A percentile compares a stretch with the other conserved stretches of the same genome.
These are phyloP conservation scores for Panaeolus cyanescens DNA, from an alignment of 768 basidiomycete species.

Conservation along the genomic window DNA sequence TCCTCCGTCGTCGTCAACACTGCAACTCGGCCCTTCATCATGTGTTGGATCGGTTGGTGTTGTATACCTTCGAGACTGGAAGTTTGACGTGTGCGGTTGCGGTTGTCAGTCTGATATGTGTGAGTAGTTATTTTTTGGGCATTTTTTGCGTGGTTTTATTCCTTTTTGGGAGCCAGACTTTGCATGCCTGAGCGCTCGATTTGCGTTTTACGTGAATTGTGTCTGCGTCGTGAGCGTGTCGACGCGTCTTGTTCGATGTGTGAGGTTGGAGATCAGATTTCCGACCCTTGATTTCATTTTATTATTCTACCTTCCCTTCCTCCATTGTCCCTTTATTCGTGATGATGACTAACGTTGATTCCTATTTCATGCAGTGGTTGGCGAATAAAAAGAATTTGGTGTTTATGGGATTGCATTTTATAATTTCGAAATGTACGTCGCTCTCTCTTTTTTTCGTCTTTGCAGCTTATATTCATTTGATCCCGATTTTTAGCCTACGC, in stretches of 20 bases:
- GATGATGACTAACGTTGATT: not conserved
- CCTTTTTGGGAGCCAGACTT: too few species aligned
- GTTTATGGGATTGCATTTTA: conserved; percentile 55
- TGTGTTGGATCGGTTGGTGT: conserved; percentile 46
- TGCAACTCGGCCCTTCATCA: conserved; percentile 44
- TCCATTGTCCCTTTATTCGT: too few species aligned
- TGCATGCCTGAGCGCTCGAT: too few species aligned
- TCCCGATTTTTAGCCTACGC: conserved; percentile 41
- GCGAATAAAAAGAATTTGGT: conserved; percentile 46
- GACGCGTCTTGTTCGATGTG: too few species aligned
- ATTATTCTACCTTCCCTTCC: too few species aligned
- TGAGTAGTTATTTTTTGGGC: too few species aligned
- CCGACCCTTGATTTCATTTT: too few species aligned
- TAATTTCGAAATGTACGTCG: conserved; percentile 53
- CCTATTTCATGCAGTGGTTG: conserved; percentile 40
- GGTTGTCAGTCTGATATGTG: conserved; percentile 48
- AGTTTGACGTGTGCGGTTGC: conserved; percentile 48
- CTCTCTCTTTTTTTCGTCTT: not conserved
- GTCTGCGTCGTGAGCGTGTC: too few species aligned
- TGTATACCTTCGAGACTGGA: conserved; percentile 58
- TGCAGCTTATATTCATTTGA: not conserved
- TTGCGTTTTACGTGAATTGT: too few species aligned
- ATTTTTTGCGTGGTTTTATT: too few species aligned
- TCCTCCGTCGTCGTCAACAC: conserved; percentile 40
- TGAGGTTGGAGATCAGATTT: too few species aligned